phyloP scores from a whole-genome alignment of 2,329 filamentous ascomycete genomes.

The Claviceps africana region DNA sequence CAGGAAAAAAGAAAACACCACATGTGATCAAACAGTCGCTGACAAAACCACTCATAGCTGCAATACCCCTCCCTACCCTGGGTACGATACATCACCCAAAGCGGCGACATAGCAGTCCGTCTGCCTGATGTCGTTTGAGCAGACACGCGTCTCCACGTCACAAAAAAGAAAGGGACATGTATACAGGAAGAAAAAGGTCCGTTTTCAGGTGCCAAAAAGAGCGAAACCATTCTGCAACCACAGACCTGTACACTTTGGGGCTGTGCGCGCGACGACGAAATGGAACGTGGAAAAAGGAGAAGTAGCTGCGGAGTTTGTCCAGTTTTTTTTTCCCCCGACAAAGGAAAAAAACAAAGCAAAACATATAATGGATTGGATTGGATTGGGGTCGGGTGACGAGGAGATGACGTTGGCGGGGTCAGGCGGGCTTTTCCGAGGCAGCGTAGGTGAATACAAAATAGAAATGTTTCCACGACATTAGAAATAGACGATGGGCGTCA shows the following conservation, averaged over 20 bases:
- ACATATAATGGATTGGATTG: background rate
- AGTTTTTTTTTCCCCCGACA: too few species aligned
- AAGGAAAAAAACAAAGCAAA: background rate
- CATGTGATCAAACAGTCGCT: background rate
- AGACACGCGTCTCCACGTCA: background rate
- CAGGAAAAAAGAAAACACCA: too few species aligned
- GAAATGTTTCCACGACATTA: background rate
- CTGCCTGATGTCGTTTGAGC: constrained; percentile 70
- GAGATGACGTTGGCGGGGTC: background rate
- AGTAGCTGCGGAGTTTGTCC: background rate
- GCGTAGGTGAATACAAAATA: background rate
- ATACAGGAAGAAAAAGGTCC: background rate
- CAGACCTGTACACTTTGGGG: background rate
- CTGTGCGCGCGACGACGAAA: background rate
- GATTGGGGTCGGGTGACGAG: background rate
- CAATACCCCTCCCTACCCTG: constrained; percentile 97
- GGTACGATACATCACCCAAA: constrained; percentile 98
- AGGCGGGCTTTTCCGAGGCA: background rate
- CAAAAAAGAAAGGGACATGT: background rate
- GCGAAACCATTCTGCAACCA: too few species aligned
- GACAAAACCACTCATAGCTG: constrained; percentile 38
- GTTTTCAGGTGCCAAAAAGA: background rate
- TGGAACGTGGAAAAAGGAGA: background rate
- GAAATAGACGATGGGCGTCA: too few species aligned
- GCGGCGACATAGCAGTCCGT: constrained; percentile 87